Evolutionary conservation across 306 rosid species (phyloP), one percentile per base, ranked within the genome.

Genomic region (Quercus robur): DNA sequence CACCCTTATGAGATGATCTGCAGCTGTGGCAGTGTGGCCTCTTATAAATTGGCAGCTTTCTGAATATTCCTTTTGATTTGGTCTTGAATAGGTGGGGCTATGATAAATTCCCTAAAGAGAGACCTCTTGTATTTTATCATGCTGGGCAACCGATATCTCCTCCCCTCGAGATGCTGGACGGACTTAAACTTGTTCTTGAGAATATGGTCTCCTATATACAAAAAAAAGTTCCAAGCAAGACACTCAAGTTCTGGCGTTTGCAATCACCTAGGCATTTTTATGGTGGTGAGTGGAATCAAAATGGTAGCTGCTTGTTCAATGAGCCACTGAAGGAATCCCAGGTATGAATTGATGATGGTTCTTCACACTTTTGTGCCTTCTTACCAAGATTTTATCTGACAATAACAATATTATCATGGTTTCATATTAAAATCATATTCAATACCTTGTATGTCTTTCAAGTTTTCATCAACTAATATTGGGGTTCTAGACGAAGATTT

Each of bases 281-380:
- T 69, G 97, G 97, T 19, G 97, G 97, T 64, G 95, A 92, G 2
- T 94, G 97, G 98, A 94, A 94, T 84, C 97, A 91, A 85, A 94
- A 94, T 41, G 97, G 94, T 30, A 94, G 97, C 77, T 94, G 99
- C 89, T 73, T 90, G 89, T 91, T 91, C 81, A 84, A 81, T 83
- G 89, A 90, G 76, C 99, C 94, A 73, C 95, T 94, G 51, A 87
- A 85, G 71, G 87, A 91, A 84, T 85, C 80, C 20, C 93, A 94
- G 94, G 98, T 94, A 52, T 84, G 88, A 17, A 26, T 68, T 58
- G 69, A 75, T 81, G 52, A 77, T 68, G 55, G 46, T 73, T 78
- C 35, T 61, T n/a, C 76, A 56, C 5, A 64, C 70, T 70, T 78
- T 67, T 10, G n/a, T 52, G 70, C 68, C 83, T 77, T 58, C 75